Evolutionary conservation across 73 alveolate species (phyloP).

Genomic region (Paramecium octaurelia): DNA sequence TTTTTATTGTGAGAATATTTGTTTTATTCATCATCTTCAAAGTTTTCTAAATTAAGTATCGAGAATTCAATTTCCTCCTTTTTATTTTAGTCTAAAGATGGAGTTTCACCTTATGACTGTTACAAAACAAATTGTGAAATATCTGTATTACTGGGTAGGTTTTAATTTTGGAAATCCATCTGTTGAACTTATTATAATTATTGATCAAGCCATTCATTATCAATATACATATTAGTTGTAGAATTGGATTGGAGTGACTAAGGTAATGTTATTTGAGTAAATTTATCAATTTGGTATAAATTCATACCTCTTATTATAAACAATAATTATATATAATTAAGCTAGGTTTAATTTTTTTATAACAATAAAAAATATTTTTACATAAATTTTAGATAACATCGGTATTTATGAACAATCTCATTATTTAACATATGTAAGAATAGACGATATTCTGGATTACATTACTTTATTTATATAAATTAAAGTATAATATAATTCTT

Average conservation of each 20-base stretch:
- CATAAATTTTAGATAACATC: too few relatives aligned
- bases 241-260: background rate
- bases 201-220: background rate
- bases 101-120: background rate
- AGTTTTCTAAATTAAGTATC: background rate
- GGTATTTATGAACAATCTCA: too few relatives aligned
- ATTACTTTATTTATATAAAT: too few relatives aligned
- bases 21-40: background rate
- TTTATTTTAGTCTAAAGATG: background rate
- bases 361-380: background rate
- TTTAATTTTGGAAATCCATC: background rate
- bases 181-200: background rate
- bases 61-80: background rate
- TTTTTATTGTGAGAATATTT: background rate
- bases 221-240: background rate
- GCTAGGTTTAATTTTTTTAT: background rate
- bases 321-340: background rate
- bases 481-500: background rate
- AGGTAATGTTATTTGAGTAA: background rate
- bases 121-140: background rate
- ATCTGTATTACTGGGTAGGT: slow-evolving; percentile 19
- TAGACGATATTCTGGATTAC: background rate
- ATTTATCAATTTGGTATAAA: background rate
- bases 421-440: too few relatives aligned
- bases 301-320: background rate